These are phyloP conservation scores for Hypomontagnella monticulosa DNA, from an alignment of 495 filamentous ascomycete genomes.

Conservation along the genomic window DNA sequence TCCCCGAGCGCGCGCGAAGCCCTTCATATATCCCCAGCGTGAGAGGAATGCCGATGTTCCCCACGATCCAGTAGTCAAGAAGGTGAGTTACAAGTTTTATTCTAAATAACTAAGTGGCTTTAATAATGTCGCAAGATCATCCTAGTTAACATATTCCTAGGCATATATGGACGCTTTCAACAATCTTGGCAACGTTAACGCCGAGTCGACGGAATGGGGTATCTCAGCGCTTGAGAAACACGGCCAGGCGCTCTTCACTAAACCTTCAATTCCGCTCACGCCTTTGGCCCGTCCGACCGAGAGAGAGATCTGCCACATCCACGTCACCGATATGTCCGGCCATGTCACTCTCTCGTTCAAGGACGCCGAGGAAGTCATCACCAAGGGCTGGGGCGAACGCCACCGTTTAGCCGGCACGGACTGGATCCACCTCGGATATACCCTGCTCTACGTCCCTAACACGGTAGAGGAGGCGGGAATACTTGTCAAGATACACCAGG, in stretches of 20 bases:
- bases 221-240: constrained; percentile 81
- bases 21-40: constrained; percentile 32
- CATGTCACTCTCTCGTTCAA: constrained; percentile 79
- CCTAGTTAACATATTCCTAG: constrained; percentile 13
- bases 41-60: constrained; percentile 33
- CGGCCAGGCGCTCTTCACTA: constrained; percentile 73
- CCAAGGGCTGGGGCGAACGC: constrained; percentile 84
- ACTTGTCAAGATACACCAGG: constrained; percentile 24
- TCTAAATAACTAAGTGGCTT: background rate
- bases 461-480: constrained; percentile 25
- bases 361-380: constrained; percentile 78
- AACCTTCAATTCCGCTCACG: constrained; percentile 36
- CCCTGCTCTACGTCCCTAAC: constrained; percentile 38
- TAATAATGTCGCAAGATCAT: background rate
- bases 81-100: constrained; percentile 8
- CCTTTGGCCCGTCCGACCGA: constrained; percentile 67
- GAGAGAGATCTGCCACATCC: constrained; percentile 81
- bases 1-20: constrained; percentile 27
- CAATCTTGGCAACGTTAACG: constrained; percentile 56
- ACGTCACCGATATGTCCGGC: constrained; percentile 73
- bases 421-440: constrained; percentile 44
- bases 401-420: constrained; percentile 74
- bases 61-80: constrained; percentile 20
- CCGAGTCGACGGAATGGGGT: constrained; percentile 54
- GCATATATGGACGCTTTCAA: constrained; percentile 55